These are phyloP conservation scores for Madurella fahalii DNA, from an alignment of 2,329 filamentous ascomycete species.

Conservation along the genomic window DNA sequence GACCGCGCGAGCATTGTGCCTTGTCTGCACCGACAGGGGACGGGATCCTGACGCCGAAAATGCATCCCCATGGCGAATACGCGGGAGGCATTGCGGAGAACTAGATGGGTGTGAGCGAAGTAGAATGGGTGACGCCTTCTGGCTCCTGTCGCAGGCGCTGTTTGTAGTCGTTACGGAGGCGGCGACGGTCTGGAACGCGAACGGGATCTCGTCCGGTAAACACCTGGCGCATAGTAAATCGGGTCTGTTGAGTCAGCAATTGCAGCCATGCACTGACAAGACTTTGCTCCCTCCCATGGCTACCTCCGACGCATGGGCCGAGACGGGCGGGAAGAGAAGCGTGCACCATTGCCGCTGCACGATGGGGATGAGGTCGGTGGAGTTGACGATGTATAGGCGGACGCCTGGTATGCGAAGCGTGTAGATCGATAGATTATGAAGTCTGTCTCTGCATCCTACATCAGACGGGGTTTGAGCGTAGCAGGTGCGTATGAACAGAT, in stretches of 20 bases:
- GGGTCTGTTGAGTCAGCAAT: not conserved
- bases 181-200: conserved; percentile 3
- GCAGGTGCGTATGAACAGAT: not conserved
- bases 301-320: not conserved
- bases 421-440: conserved; percentile 9
- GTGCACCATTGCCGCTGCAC: conserved; percentile 10
- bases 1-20: not conserved
- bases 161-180: conserved; percentile 10
- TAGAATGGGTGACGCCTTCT: conserved; percentile 7
- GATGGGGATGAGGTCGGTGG: conserved; percentile 10
- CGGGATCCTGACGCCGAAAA: conserved; percentile 6
- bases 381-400: conserved; percentile 15
- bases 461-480: too few species aligned
- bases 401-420: conserved; percentile 13
- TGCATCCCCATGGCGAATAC: conserved; percentile 7
- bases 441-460: not conserved
- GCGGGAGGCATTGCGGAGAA: conserved; percentile 2
- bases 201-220: conserved; percentile 4
- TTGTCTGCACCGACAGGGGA: not conserved
- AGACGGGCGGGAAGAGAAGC: not conserved
- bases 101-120: conserved; percentile 4
- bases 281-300: conserved; percentile 18
- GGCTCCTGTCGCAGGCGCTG: conserved; percentile 1
- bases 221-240: not conserved
- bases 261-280: too few species aligned